Evolutionary conservation across 371 early-diverging fungal species (phyloP).

Genomic region (Circinella umbellata): DNA sequence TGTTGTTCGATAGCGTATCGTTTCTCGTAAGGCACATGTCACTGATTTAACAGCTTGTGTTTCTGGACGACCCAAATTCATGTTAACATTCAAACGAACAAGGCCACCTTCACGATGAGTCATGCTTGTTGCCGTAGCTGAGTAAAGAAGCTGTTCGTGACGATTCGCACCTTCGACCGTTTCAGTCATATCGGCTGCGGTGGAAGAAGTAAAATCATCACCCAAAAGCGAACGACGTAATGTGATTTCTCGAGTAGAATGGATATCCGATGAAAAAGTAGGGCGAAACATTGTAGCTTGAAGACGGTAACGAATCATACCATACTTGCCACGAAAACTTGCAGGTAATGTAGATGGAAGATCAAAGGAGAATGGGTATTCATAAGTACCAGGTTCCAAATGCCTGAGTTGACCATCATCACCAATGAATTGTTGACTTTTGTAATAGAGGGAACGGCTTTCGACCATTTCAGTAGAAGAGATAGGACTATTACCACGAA

Average conservation of each 20-base stretch:
- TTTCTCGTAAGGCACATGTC: constrained; percentile 50
- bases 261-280: constrained; percentile 43
- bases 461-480: constrained; percentile 40
- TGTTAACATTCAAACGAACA: constrained; percentile 39
- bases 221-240: constrained; percentile 46
- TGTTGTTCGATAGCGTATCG: constrained; percentile 48
- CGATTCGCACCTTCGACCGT: constrained; percentile 36
- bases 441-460: constrained; percentile 38
- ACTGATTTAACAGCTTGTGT: constrained; percentile 39
- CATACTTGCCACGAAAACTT: constrained; percentile 48
- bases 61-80: constrained; percentile 39
- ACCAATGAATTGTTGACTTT: constrained; percentile 38
- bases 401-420: constrained; percentile 34
- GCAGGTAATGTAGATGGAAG: constrained; percentile 48
- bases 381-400: constrained; percentile 43
- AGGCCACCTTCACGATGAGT: constrained; percentile 54
- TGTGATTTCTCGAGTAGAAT: constrained; percentile 33
- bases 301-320: constrained; percentile 47
- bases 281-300: constrained; percentile 43
- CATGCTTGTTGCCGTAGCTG: constrained; percentile 47
- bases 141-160: constrained; percentile 34
- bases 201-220: constrained; percentile 20
- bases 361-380: constrained; percentile 45
- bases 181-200: constrained; percentile 33
- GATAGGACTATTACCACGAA: constrained; percentile 29